A percentile compares a stretch with the other conserved stretches of the same genome.
Evolutionary conservation across 225 moss, liverwort and hornwort species (phyloP).

Genomic region (Rhytidiadelphus loreus): DNA sequence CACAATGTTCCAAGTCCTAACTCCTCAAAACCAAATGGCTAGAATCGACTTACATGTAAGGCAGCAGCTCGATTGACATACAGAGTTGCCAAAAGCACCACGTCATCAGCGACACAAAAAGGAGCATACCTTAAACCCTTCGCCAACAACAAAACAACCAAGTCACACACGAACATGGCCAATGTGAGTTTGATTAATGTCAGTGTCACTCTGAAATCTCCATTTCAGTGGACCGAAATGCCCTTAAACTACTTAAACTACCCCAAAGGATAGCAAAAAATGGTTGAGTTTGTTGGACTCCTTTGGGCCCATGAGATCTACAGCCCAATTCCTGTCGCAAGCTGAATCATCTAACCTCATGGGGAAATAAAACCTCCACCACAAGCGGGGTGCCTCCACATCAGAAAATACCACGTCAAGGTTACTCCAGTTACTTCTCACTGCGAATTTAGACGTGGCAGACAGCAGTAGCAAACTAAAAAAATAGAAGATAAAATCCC

Average conservation of each 20-base stretch:
- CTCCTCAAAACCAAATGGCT: neutral
- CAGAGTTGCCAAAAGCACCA: neutral
- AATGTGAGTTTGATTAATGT: neutral
- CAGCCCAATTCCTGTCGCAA: neutral
- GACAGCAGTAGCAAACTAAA: neutral
- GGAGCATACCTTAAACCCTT: neutral
- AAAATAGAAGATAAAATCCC: neutral
- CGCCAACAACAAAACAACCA: neutral
- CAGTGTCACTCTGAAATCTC: neutral
- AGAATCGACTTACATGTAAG: neutral
- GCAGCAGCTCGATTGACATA: neutral
- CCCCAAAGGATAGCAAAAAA: neutral
- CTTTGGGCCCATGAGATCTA: neutral
- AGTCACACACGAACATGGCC: neutral
- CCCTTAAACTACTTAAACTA: neutral
- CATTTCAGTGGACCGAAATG: neutral
- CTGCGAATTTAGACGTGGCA: neutral
- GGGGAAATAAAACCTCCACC: neutral
- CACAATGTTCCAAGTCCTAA: neutral
- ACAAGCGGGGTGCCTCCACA: neutral
- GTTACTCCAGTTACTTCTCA: neutral
- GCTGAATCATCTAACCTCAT: neutral
- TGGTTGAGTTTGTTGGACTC: neutral
- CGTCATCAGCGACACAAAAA: neutral
- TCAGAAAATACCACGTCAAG: neutral